Conservation (phyloP, 352 stramenopile species). For the Phytophthora chlamydospora region DNA sequence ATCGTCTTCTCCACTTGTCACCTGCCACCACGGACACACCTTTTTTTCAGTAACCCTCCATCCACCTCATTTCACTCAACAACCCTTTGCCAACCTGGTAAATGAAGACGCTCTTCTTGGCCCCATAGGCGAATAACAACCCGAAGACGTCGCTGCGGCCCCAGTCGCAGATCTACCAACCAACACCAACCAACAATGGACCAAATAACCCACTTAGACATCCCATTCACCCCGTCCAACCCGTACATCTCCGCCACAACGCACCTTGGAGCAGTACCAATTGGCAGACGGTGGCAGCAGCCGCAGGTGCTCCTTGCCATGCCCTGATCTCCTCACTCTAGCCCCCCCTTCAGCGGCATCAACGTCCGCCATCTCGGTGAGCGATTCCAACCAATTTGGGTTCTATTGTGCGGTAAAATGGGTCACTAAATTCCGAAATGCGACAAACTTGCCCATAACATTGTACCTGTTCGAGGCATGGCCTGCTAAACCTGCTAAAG, state of each 20-base stretch:
- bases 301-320: conserved; percentile 30
- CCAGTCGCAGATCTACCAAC: conserved; percentile 70
- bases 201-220: neutral
- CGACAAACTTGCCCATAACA: neutral
- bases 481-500: conserved; percentile 12
- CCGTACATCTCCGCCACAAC: conserved; percentile 6
- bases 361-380: neutral
- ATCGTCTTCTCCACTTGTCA: neutral
- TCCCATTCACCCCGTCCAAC: neutral
- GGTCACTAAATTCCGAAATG: conserved; percentile 17
- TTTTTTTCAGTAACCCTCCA: neutral
- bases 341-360: neutral
- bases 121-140: conserved; percentile 60
- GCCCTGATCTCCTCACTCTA: neutral
- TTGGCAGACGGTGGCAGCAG: conserved; percentile 71
- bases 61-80: neutral
- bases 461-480: conserved; percentile 20
- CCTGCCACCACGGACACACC: conserved; percentile 1
- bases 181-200: conserved; percentile 1
- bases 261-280: conserved; percentile 83
- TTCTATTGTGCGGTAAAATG: neutral
- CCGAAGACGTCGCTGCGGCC: conserved; percentile 40
- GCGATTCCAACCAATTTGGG: too few species aligned
- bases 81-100: conserved; percentile 53
- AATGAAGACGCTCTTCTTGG: conserved; percentile 65